A percentile compares a stretch with the other conserved stretches of the same genome.
Conservation (phyloP, 371 early-diverging fungal genomes). For the Mucor irregularis region DNA sequence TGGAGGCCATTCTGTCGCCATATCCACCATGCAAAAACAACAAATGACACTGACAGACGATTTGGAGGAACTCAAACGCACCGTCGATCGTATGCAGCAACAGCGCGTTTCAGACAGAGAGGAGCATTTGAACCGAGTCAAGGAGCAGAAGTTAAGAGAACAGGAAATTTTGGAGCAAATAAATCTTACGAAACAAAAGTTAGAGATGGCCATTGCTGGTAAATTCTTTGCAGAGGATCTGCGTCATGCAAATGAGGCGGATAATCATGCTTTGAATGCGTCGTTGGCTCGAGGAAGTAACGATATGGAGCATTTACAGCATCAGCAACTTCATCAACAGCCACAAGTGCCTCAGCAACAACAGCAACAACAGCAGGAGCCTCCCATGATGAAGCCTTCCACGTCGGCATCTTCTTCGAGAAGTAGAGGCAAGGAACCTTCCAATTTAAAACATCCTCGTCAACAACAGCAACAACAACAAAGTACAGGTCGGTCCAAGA, state of each 20-base stretch:
- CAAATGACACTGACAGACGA: slow-evolving; percentile 18
- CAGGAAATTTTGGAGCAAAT: slow-evolving; percentile 17
- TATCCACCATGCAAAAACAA: slow-evolving; percentile 3
- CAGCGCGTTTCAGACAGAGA: slow-evolving; percentile 9
- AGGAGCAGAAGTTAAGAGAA: slow-evolving; percentile 18
- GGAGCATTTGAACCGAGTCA: slow-evolving; percentile 12
- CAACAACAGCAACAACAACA: background rate
- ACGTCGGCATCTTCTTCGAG: background rate
- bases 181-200: slow-evolving; percentile 5
- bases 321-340: too few relatives aligned
- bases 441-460: background rate
- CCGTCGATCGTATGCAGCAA: slow-evolving; percentile 16
- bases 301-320: background rate
- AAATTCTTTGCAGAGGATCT: background rate
- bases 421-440: background rate
- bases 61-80: slow-evolving; percentile 14
- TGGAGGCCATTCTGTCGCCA: background rate
- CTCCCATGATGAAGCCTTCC: background rate
- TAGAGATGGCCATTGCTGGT: slow-evolving; percentile 12
- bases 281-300: background rate
- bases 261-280: background rate
- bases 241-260: background rate
- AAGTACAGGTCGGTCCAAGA: background rate
- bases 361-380: too few relatives aligned
- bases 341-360: too few relatives aligned